Evolutionary conservation across 2,329 filamentous ascomycete species (phyloP).

Genomic region (Calonectria montana): DNA sequence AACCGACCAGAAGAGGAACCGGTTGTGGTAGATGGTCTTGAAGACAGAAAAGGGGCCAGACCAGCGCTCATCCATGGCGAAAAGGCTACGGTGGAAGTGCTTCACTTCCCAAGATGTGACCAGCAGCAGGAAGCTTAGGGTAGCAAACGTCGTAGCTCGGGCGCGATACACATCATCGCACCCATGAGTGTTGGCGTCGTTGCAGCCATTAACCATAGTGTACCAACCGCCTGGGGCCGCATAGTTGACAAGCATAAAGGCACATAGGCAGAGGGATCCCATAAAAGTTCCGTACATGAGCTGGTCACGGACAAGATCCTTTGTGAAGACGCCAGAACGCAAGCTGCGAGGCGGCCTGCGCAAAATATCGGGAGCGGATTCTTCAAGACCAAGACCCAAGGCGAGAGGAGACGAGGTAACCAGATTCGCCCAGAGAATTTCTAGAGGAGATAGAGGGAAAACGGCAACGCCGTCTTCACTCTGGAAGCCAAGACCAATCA

Average conservation of each 20-base stretch:
- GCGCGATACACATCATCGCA: slow-evolving; percentile 73
- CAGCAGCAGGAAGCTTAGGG: slow-evolving; percentile 74
- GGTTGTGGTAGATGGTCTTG: slow-evolving; percentile 74
- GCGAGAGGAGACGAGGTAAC: slow-evolving; percentile 78
- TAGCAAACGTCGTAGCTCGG: slow-evolving; percentile 76
- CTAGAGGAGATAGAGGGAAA: slow-evolving; percentile 77
- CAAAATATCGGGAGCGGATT: slow-evolving; percentile 76
- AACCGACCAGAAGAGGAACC: slow-evolving; percentile 74
- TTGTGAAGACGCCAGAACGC: slow-evolving; percentile 70
- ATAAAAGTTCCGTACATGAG: slow-evolving; percentile 74
- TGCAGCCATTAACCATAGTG: slow-evolving; percentile 67
- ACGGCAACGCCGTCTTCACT: slow-evolving; percentile 69
- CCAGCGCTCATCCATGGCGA: slow-evolving; percentile 71
- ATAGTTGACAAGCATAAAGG: slow-evolving; percentile 72
- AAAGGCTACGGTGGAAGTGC: slow-evolving; percentile 76
- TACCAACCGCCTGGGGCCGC: slow-evolving; percentile 57
- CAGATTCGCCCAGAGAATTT: slow-evolving; percentile 83
- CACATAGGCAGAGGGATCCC: slow-evolving; percentile 69
- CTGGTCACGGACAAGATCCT: slow-evolving; percentile 74
- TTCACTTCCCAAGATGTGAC: slow-evolving; percentile 81
- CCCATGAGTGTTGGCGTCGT: slow-evolving; percentile 59
- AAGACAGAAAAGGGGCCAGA: slow-evolving; percentile 62
- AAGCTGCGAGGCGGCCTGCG: slow-evolving; percentile 72
- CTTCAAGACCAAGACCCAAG: slow-evolving; percentile 78
- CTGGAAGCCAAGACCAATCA: slow-evolving; percentile 77